Evolutionary conservation across 2,329 filamentous ascomycete genomes (phyloP), one percentile per base, ranked within the genome.

Genomic region (Furcasterigmium furcatum): DNA sequence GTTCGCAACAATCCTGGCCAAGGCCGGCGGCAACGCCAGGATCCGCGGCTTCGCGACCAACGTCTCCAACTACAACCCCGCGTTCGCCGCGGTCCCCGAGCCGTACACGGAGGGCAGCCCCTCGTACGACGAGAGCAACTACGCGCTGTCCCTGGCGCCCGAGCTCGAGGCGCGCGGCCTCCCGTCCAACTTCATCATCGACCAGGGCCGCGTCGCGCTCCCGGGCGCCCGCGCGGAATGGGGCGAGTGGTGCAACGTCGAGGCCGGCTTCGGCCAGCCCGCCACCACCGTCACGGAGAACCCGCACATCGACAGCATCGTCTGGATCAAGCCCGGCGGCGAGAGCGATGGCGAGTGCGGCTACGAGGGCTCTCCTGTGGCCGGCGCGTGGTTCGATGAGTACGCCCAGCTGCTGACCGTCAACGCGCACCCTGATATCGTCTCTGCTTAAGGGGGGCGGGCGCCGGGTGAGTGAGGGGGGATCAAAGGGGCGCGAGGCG

Each of bases 191-290:
- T 73, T 73, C 62, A 71, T 73, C 55, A 59, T 73, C 53, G 70
- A 73, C 52, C 67, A 71, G 54, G 69, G 70, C 38, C 66, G 70
- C 18, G 65, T 68, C 3, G 63, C 62, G 1, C 47, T 60, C 2
- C 62, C 63, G 5, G 67, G 63, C n/a, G 60, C 59, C 9, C 59
- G 69, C 6, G 46, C 57, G 43, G 59, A 62, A 32, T 71, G 68
- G 66, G 66, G 68, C 8, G 66, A 70, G 44, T 73, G 70, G 70
- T 73, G 70, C 55, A 72, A 73, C 46, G 61, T 70, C 41, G 59
- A 57, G 7, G 60, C 69, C 5, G 68, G 69, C 2, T 71, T 69
- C 36, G 70, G 70, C 9, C 57, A 56, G 9, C 47, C 48, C 12
- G 68, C 69, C 1, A 61, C 62, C 16, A 67, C 66, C 8, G 52